These are phyloP conservation scores for Salix dunnii DNA, from an alignment of 345 rosid species.

Conservation along the genomic window DNA sequence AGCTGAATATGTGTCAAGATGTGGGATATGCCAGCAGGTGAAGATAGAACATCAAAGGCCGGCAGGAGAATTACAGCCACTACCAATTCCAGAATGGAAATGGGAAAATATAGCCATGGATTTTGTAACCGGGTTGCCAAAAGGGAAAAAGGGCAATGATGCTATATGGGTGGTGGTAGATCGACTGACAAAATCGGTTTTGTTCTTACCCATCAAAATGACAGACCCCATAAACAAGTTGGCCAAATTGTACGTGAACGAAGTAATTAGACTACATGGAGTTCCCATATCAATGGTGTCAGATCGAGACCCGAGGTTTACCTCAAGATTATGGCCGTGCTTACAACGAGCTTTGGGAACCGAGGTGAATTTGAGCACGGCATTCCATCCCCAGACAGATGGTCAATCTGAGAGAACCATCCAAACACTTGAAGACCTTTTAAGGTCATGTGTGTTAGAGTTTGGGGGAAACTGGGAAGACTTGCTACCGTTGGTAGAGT, in stretches of 20 bases:
- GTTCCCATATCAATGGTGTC: not conserved
- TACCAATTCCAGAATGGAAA: not conserved
- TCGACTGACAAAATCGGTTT: not conserved
- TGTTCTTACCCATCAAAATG: not conserved
- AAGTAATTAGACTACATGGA: not conserved
- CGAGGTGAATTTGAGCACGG: not conserved
- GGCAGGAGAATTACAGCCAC: not conserved
- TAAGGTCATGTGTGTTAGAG: too few species aligned
- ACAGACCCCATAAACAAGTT: not conserved
- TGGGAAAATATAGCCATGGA: not conserved
- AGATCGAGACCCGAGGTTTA: not conserved
- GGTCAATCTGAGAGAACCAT: not conserved
- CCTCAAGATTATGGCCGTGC: not conserved
- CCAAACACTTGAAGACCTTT: not conserved
- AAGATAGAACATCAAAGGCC: not conserved
- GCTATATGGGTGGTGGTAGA: not conserved
- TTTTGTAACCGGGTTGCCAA: not conserved
- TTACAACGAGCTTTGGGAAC: not conserved
- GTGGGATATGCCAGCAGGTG: too few species aligned
- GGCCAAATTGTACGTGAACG: not conserved
- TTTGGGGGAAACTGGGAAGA: too few species aligned
- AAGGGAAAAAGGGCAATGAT: too few species aligned
- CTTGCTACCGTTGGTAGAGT: too few species aligned
- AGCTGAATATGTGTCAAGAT: too few species aligned
- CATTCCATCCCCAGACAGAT: not conserved